A percentile compares a stretch with the other conserved stretches of the same genome.
These are phyloP conservation scores for Tetrapisispora arboricola DNA, from an alignment of 805 yeast species.

Conservation along the genomic window DNA sequence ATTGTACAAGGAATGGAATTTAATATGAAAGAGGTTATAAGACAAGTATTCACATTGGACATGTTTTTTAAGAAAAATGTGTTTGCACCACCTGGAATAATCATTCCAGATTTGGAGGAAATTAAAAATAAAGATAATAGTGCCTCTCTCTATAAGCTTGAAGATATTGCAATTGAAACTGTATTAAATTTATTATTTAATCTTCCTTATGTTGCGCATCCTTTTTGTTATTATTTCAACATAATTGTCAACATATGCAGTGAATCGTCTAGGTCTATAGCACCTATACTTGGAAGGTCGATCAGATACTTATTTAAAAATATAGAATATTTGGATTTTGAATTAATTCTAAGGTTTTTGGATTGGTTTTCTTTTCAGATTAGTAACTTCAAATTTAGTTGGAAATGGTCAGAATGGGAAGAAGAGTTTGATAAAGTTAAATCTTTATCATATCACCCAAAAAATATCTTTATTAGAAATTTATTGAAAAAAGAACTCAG, in stretches of 20 bases:
- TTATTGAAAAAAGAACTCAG: constrained; percentile 70
- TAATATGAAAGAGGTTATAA: constrained; percentile 72
- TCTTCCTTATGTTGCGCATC: constrained; percentile 50
- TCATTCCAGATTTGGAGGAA: constrained; percentile 50
- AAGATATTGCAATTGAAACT: constrained; percentile 72
- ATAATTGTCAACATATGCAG: constrained; percentile 73
- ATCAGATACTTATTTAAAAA: constrained; percentile 64
- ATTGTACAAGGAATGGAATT: constrained; percentile 66
- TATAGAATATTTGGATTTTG: constrained; percentile 55
- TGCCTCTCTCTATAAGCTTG: constrained; percentile 70
- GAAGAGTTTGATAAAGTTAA: constrained; percentile 36
- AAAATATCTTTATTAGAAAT: constrained; percentile 56
- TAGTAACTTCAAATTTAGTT: constrained; percentile 78
- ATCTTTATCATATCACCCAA: constrained; percentile 49
- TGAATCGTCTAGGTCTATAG: constrained; percentile 63
- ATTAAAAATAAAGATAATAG: constrained; percentile 25
- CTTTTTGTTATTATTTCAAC: constrained; percentile 64
- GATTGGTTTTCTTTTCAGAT: constrained; percentile 88
- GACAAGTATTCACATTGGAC: constrained; percentile 64
- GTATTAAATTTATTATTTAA: constrained; percentile 65
- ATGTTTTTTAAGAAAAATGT: constrained; percentile 49
- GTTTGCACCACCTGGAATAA: constrained; percentile 58
- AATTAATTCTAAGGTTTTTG: constrained; percentile 52
- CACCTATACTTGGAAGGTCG: constrained; percentile 86
- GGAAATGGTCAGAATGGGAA: constrained; percentile 95